Evolutionary conservation across 1,284 basidiomycete genomes (phyloP), one percentile per base, ranked within the genome.

Genomic region (Thelephora terrestris): DNA sequence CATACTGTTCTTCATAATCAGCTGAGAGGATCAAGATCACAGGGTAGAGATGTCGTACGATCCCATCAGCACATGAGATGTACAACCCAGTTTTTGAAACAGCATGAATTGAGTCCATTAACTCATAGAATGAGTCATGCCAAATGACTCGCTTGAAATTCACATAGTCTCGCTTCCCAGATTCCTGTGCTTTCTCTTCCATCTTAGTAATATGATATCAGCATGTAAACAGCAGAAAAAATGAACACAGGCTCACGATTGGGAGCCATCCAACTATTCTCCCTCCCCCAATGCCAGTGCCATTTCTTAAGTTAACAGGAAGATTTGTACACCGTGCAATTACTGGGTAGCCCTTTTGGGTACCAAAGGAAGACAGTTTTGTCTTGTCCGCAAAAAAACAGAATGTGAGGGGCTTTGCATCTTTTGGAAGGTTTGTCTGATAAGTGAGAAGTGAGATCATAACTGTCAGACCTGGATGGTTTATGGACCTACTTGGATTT

Each of bases 351-450:
- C 63, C 71, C 45, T 70, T 70, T 6, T 54, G 58, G 0, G 61
- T 69, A 0, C 70, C 68, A 58, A 74, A 74, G 0, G 61, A 63
- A 0, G 69, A 73, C 0, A 75, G 56, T 17, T 65, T 62, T 5
- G 68, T 68, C 48, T 74, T 75, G 50, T 75, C 68, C 5, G 71
- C 68, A 63, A 71, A 75, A 1, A 75, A 25, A 16, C 62, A 58
- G 36, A 61, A 57, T 0, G 44, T 50, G 2, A 66, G 29, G 0
- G 61, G 57, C 17, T 55, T 59, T 18, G 46, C 57, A 36, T 53
- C 56, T 16, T 34, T n/a, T 12, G 61, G 60, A 2, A 64, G 35
- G 12, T 5, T 5, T 25, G 47, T 42, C 52, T 52, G 25, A 27
- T 21, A 45, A 32, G 17, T n/a, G 6, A 25, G 34, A n/a, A n/a